These are phyloP conservation scores for Chaetomium globosum DNA, from an alignment of 2,329 filamentous ascomycete genomes.

Conservation along the genomic window DNA sequence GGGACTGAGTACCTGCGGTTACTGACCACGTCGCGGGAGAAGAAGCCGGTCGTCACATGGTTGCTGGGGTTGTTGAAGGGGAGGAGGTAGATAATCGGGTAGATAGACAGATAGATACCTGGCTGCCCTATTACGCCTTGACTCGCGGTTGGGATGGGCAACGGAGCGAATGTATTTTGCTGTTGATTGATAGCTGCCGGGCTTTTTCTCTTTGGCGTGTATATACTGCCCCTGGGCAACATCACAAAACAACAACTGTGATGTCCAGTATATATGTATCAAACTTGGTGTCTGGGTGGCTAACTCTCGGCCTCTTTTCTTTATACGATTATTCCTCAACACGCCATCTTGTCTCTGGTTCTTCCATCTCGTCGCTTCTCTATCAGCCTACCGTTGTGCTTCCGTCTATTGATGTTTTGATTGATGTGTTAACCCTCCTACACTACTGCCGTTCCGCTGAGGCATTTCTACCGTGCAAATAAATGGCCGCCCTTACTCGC, in stretches of 20 bases:
- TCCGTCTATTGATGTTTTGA: too few relatives aligned
- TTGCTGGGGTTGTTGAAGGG: constrained; percentile 60
- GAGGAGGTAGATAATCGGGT: constrained; percentile 38
- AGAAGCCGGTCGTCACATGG: constrained; percentile 66
- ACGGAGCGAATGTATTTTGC: not conserved
- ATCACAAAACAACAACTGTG: not conserved
- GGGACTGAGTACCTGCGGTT: constrained; percentile 61
- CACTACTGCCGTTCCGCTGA: too few relatives aligned
- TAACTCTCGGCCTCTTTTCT: too few relatives aligned
- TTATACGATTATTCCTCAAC: too few relatives aligned
- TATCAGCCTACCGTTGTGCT: not conserved
- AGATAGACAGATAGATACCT: not conserved
- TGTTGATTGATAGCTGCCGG: not conserved
- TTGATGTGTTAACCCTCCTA: too few relatives aligned
- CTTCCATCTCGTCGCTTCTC: not conserved
- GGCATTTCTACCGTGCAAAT: too few relatives aligned
- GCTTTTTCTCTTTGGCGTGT: not conserved
- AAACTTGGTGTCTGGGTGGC: not conserved
- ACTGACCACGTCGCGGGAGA: constrained; percentile 61
- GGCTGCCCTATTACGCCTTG: not conserved
- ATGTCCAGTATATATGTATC: not conserved
- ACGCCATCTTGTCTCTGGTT: not conserved
- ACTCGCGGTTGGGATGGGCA: not conserved
- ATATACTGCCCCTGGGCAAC: not conserved
- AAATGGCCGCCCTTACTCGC: too few relatives aligned